Conservation (phyloP, 2,329 filamentous ascomycete species). For the Calycina herbarum region DNA sequence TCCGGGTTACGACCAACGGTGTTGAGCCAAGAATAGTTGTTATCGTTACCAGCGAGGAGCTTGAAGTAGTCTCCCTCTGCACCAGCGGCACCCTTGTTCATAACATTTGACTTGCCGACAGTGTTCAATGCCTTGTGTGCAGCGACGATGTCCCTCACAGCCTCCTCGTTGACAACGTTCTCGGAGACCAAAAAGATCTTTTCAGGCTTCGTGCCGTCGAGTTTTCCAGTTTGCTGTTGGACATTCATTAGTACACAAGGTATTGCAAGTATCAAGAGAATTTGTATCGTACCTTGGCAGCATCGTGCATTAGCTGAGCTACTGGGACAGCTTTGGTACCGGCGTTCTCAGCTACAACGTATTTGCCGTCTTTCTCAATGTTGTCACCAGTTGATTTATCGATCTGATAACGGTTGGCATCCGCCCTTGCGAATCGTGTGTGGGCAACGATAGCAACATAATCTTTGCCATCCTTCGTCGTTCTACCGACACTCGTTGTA, state of each 20-base stretch:
- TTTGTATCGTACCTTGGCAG: constrained; percentile 1
- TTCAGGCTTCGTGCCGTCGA: neutral
- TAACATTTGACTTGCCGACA: neutral
- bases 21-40: constrained; percentile 4
- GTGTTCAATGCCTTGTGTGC: neutral
- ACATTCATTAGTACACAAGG: neutral
- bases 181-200: constrained; percentile 1
- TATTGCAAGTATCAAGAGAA: neutral
- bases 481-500: constrained; percentile 1
- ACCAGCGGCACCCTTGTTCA: constrained; percentile 2
- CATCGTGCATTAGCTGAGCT: neutral
- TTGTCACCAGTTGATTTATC: neutral
- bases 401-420: neutral
- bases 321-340: constrained; percentile 1
- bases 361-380: neutral
- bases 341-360: neutral
- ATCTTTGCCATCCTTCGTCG: neutral
- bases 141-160: neutral
- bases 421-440: neutral
- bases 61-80: neutral
- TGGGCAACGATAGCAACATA: constrained; percentile 9
- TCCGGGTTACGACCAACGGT: constrained; percentile 9
- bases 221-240: neutral
- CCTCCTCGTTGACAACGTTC: neutral
- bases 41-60: constrained; percentile 7